A percentile compares a stretch with the other conserved stretches of the same genome.
Conservation (phyloP, 2,329 filamentous ascomycete species). For the Polychaeton citri region DNA sequence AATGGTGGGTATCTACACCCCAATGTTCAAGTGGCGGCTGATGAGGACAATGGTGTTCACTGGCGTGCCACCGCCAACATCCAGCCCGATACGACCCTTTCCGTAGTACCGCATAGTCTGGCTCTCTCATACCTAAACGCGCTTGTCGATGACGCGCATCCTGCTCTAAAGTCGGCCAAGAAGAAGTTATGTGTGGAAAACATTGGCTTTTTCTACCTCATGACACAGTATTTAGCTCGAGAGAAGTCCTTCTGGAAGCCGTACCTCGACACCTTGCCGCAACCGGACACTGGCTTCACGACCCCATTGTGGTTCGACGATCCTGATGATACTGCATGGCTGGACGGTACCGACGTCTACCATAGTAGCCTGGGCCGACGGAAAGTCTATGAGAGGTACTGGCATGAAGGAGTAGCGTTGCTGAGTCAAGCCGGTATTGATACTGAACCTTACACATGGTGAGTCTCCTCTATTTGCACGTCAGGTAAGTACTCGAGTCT, state of each 20-base stretch:
- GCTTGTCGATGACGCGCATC: constrained; percentile 20
- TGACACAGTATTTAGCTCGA: constrained; percentile 20
- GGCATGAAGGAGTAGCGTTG: constrained; percentile 19
- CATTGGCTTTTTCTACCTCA: constrained; percentile 24
- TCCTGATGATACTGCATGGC: constrained; percentile 17
- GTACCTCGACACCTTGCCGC: constrained; percentile 21
- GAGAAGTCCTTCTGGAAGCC: constrained; percentile 23
- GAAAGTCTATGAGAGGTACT: constrained; percentile 24
- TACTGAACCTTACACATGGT: constrained; percentile 28
- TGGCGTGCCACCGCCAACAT: constrained; percentile 5
- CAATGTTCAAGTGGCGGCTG: constrained; percentile 11
- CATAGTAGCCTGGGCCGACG: constrained; percentile 18
- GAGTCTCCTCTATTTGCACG: constrained; percentile 10
- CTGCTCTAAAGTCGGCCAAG: constrained; percentile 15
- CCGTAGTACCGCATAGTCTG: constrained; percentile 19
- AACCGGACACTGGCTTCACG: constrained; percentile 16
- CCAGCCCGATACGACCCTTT: constrained; percentile 8
- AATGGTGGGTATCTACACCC: constrained; percentile 19
- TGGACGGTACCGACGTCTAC: constrained; percentile 22
- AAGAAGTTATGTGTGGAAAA: constrained; percentile 15
- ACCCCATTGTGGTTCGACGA: constrained; percentile 23
- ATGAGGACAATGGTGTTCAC: constrained; percentile 15
- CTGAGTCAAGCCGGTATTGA: constrained; percentile 18
- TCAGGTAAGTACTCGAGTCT: constrained; percentile 13
- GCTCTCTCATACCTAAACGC: constrained; percentile 24